Percentiles rank a stretch among this genome's conserved stretches.
Evolutionary conservation across 163 green algal species (phyloP).

Genomic region (Botryococcus braunii): DNA sequence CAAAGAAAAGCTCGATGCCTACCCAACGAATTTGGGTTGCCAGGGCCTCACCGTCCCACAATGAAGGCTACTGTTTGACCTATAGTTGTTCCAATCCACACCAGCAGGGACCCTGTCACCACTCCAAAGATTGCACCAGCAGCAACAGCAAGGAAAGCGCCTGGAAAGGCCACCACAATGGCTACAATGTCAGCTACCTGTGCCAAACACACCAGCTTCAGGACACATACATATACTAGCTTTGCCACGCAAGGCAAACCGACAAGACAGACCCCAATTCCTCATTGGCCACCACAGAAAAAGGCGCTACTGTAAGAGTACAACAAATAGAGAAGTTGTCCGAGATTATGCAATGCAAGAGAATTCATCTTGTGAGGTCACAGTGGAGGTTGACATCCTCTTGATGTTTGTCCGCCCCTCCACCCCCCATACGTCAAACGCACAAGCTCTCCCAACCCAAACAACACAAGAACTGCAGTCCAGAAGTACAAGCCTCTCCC

Average conservation of each 20-base stretch:
- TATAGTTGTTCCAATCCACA: slow-evolving; percentile 50
- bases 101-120: slow-evolving; percentile 37
- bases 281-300: background rate
- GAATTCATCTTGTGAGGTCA: no score
- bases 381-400: no score
- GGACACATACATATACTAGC: background rate
- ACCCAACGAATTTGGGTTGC: background rate
- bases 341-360: no score
- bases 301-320: background rate
- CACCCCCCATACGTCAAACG: no score
- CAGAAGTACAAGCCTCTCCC: no score
- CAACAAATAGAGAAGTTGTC: no score
- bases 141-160: slow-evolving; percentile 16
- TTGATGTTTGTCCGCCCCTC: no score
- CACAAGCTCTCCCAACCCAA: no score
- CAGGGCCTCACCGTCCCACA: slow-evolving; percentile 34
- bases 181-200: slow-evolving; percentile 1
- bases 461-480: no score
- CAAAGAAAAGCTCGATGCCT: background rate
- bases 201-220: background rate
- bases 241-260: background rate
- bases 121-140: slow-evolving; percentile 60
- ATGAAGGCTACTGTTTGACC: slow-evolving; percentile 74
- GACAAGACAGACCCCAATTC: background rate
- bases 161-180: background rate